phyloP scores from a whole-genome alignment of 2,329 filamentous ascomycete species.

The Arachnomyces sp. region DNA sequence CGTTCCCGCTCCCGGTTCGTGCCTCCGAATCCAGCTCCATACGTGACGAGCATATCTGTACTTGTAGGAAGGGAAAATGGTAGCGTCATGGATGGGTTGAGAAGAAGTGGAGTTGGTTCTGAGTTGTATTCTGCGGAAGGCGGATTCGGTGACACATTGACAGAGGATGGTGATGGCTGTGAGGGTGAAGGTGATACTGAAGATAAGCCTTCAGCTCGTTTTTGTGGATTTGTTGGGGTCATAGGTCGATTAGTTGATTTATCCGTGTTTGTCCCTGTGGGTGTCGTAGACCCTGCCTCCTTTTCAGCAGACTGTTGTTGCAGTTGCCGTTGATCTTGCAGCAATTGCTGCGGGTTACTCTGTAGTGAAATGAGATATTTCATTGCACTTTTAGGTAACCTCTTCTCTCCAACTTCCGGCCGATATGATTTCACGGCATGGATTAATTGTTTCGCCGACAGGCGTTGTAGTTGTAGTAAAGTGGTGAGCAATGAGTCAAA shows the following conservation, averaged over 20 bases:
- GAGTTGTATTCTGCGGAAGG: neutral
- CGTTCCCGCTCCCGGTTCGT: constrained; percentile 83
- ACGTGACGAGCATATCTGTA: constrained; percentile 94
- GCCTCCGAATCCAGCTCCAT: constrained; percentile 89
- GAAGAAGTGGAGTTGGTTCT: constrained; percentile 46
- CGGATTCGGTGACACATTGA: constrained; percentile 9
- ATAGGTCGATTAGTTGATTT: no score
- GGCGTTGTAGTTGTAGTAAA: constrained; percentile 74
- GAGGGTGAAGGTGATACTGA: constrained; percentile 15
- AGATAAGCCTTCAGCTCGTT: constrained; percentile 1
- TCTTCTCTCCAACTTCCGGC: constrained; percentile 90
- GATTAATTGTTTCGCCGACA: constrained; percentile 81
- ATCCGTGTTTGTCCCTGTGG: constrained; percentile 1
- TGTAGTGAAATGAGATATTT: constrained; percentile 79
- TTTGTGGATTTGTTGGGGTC: constrained; percentile 8
- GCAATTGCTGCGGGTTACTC: constrained; percentile 59
- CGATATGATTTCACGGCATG: constrained; percentile 90
- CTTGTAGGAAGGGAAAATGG: constrained; percentile 93
- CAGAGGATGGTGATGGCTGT: constrained; percentile 18
- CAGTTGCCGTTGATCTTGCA: constrained; percentile 22
- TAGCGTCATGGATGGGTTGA: constrained; percentile 86
- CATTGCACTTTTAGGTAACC: constrained; percentile 76
- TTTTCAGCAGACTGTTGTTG: constrained; percentile 19
- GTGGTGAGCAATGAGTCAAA: constrained; percentile 82
- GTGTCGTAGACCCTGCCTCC: constrained; percentile 12